Conservation (phyloP, 495 filamentous ascomycete species). For the Xylaria curta region DNA sequence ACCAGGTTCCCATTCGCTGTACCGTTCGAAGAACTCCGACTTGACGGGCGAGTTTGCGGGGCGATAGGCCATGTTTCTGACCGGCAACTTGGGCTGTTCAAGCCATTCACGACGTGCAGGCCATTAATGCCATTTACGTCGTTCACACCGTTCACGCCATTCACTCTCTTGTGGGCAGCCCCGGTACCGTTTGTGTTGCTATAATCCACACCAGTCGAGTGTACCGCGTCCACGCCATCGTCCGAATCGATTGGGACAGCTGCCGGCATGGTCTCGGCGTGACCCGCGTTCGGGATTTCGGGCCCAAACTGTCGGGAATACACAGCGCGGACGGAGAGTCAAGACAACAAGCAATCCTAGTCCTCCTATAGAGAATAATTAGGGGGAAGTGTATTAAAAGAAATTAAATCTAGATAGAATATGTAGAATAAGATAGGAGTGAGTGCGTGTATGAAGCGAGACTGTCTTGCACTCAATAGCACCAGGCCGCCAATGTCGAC, state of each 20-base stretch:
- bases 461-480: not conserved
- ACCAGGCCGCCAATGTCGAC: not conserved
- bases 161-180: conserved; percentile 17
- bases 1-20: not conserved
- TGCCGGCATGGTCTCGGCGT: conserved; percentile 24
- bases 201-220: conserved; percentile 11
- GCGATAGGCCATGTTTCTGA: conserved; percentile 23
- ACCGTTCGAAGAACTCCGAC: conserved; percentile 8
- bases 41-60: conserved; percentile 13
- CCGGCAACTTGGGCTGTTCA: not conserved
- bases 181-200: conserved; percentile 19
- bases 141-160: conserved; percentile 12
- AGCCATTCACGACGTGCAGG: not conserved
- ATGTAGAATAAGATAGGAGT: not conserved
- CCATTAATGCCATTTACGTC: not conserved
- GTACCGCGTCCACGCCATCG: not conserved
- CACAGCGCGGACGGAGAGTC: not conserved
- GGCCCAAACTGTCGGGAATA: conserved; percentile 5
- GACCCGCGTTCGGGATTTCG: not conserved
- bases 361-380: not conserved
- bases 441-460: not conserved
- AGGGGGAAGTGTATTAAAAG: not conserved
- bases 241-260: conserved; percentile 8
- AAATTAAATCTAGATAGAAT: not conserved
- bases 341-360: not conserved